A percentile compares a stretch with the other conserved stretches of the same genome.
These are phyloP conservation scores for Colletotrichum falcatum DNA, from an alignment of 2,329 filamentous ascomycete species.

Conservation along the genomic window DNA sequence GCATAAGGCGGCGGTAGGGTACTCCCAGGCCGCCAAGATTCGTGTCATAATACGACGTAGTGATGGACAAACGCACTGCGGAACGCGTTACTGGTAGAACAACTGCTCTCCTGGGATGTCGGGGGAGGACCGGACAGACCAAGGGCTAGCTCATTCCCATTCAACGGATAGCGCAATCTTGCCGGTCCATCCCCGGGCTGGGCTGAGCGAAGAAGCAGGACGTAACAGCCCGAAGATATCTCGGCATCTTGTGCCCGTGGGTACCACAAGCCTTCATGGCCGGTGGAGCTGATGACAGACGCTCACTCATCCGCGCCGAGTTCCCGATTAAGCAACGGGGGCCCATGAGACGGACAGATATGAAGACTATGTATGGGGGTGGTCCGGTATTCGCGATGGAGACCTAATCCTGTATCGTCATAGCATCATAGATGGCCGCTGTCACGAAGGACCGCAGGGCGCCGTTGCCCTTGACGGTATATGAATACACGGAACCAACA, in stretches of 20 bases:
- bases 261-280: too few relatives aligned
- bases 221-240: not conserved
- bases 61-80: not conserved
- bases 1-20: not conserved
- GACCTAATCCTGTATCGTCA: not conserved
- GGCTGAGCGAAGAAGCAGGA: not conserved
- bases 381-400: not conserved
- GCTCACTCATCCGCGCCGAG: not conserved
- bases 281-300: not conserved
- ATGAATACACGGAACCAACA: not conserved
- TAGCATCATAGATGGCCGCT: not conserved
- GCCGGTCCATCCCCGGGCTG: not conserved
- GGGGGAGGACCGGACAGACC: too few relatives aligned
- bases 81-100: not conserved
- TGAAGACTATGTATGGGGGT: not conserved
- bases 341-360: not conserved
- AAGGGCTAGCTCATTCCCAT: not conserved
- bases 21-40: not conserved
- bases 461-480: not conserved
- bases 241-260: not conserved
- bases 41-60: too few relatives aligned
- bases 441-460: not conserved
- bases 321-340: not conserved
- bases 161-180: not conserved
- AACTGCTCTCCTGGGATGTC: not conserved